phyloP scores from a whole-genome alignment of 176 grass and related monocot genomes.

The Coix lacrymajobi region DNA sequence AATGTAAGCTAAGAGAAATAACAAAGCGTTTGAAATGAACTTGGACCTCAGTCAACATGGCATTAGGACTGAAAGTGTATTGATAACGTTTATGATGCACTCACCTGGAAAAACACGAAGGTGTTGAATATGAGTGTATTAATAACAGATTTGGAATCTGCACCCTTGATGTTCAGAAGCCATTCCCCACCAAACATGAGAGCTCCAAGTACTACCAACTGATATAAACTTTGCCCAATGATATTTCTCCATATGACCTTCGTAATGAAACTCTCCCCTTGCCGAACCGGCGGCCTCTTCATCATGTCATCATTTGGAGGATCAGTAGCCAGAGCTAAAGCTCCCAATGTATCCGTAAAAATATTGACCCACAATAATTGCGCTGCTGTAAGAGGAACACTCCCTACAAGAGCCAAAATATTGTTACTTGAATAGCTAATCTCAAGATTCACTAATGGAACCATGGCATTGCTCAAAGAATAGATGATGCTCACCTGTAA shows the following conservation, averaged over 20 bases:
- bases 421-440: background rate
- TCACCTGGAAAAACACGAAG: constrained; percentile 93
- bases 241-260: constrained; percentile 92
- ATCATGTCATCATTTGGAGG: too few relatives aligned
- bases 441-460: background rate
- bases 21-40: too few relatives aligned
- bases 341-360: too few relatives aligned
- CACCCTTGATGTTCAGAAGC: constrained; percentile 59
- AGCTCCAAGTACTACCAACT: constrained; percentile 63
- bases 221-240: constrained; percentile 82
- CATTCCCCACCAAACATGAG: constrained; percentile 68
- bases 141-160: constrained; percentile 53
- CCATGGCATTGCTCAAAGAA: background rate
- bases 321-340: too few relatives aligned
- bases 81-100: too few relatives aligned
- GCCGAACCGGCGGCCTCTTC: too few relatives aligned
- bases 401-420: constrained; percentile 39
- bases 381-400: too few relatives aligned
- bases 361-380: too few relatives aligned
- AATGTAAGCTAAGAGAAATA: too few relatives aligned
- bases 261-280: constrained; percentile 78
- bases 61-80: too few relatives aligned
- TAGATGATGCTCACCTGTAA: constrained; percentile 39
- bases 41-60: too few relatives aligned
- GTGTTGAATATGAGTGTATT: constrained; percentile 95